Evolutionary conservation across 106 monocot species (phyloP).

Genomic region (Ottelia alismoides): DNA sequence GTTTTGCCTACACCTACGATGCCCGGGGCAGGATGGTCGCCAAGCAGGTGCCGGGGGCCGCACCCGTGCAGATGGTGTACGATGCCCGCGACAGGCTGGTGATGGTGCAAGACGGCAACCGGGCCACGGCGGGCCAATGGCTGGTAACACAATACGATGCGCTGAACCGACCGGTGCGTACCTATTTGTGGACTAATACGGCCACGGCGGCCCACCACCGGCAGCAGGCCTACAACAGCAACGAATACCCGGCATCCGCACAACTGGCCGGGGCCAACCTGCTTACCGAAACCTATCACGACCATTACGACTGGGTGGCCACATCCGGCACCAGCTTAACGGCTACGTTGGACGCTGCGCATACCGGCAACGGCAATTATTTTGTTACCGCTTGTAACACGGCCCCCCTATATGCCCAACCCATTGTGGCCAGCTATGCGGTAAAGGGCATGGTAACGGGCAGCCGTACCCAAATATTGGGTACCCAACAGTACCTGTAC

Average conservation of each 20-base stretch:
- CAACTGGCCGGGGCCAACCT: background rate
- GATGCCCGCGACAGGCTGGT: too few relatives aligned
- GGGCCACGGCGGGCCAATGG: too few relatives aligned
- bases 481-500: background rate
- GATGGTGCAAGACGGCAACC: too few relatives aligned
- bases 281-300: background rate
- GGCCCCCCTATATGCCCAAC: background rate
- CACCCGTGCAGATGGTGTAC: too few relatives aligned
- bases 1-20: too few relatives aligned
- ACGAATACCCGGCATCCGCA: background rate
- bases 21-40: too few relatives aligned
- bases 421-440: background rate
- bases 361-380: background rate
- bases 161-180: background rate
- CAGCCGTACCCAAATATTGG: background rate
- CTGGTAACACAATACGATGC: background rate
- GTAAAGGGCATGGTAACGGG: background rate
- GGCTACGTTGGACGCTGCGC: background rate
- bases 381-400: background rate
- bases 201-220: too few relatives aligned
- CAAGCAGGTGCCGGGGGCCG: too few relatives aligned
- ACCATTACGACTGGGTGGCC: background rate
- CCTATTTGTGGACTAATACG: background rate
- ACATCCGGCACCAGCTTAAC: background rate
- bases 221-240: too few relatives aligned